These are phyloP conservation scores for Apiotrichum brassicae DNA, from an alignment of 1,284 basidiomycete genomes.

Conservation along the genomic window DNA sequence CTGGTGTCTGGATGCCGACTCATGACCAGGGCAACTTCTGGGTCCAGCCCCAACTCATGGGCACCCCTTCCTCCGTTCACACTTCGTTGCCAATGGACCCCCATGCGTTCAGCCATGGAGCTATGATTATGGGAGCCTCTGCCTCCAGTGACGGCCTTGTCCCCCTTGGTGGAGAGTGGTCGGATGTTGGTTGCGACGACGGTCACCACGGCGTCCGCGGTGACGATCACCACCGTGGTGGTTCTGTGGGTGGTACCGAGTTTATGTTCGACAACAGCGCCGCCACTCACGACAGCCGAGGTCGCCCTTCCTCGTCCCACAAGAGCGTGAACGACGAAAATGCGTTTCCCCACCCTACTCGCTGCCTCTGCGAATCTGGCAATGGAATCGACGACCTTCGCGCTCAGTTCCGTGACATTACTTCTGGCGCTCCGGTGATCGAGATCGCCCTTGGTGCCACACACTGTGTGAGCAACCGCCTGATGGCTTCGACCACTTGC, in stretches of 20 bases:
- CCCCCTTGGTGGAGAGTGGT: not conserved
- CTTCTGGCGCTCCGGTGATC: not conserved
- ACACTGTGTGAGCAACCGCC: not conserved
- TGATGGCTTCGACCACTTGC: not conserved
- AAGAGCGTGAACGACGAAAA: not conserved
- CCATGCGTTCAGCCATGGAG: not conserved
- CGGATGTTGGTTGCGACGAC: not conserved
- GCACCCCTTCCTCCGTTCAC: not conserved
- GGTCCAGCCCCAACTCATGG: not conserved
- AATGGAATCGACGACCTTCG: not conserved
- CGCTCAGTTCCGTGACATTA: not conserved
- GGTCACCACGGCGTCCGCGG: not conserved
- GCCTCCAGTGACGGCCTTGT: not conserved
- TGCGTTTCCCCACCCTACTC: not conserved
- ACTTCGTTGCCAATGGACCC: not conserved
- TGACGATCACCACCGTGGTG: not conserved
- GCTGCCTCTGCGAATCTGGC: not conserved
- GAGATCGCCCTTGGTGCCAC: not conserved
- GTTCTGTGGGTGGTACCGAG: not conserved
- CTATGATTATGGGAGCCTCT: not conserved
- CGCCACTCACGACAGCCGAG: not conserved
- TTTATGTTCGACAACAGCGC: not conserved
- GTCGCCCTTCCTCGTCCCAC: not conserved
- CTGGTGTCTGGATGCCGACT: no score
- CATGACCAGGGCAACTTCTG: no score